These are phyloP conservation scores for Larix kaempferi DNA, from an alignment of 75 land plant species.

Conservation along the genomic window DNA sequence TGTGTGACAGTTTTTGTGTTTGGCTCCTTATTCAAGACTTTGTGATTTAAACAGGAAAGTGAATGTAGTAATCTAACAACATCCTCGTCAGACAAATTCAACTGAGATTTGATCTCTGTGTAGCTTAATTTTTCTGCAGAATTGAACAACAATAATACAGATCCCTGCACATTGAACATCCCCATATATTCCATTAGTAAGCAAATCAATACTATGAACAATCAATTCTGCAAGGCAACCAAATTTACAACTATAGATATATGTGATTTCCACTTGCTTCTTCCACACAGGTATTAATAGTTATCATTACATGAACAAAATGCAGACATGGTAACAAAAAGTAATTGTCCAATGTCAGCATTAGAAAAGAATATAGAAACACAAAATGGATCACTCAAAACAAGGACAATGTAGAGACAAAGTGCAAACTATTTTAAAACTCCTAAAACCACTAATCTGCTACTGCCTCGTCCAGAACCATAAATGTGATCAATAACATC, in stretches of 20 bases:
- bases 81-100: constrained; percentile 89
- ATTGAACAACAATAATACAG: constrained; percentile 74
- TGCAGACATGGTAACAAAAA: background rate
- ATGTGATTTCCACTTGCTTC: too few species aligned
- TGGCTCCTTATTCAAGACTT: constrained; percentile 77
- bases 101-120: constrained; percentile 69
- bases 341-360: background rate
- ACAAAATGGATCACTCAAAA: too few species aligned
- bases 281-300: background rate
- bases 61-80: constrained; percentile 88
- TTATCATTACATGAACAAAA: background rate
- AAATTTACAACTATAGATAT: background rate
- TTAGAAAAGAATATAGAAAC: background rate
- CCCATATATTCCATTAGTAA: background rate
- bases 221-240: background rate
- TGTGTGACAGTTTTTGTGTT: constrained; percentile 58
- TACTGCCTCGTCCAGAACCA: background rate
- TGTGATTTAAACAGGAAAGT: constrained; percentile 88
- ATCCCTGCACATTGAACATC: constrained; percentile 44
- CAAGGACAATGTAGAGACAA: too few species aligned
- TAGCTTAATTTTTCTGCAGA: constrained; percentile 68
- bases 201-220: background rate
- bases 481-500: background rate
- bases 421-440: too few species aligned
- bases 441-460: too few species aligned